Base-by-base conservation (phyloP, 345 rosid species). In the Punica granatum region DNA sequence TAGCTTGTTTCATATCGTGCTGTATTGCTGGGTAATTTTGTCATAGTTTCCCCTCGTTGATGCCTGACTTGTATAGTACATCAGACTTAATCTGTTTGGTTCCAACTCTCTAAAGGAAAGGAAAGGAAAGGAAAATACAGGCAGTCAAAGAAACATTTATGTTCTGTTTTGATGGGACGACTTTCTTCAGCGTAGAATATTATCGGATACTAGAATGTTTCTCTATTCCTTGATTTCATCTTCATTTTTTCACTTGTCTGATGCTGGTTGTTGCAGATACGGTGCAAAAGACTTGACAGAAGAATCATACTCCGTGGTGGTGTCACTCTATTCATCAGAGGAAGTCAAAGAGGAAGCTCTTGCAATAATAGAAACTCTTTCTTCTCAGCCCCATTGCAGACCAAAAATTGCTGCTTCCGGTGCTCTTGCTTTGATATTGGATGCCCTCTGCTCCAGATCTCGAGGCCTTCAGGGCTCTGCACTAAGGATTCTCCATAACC, bases 271-370 rank as follows among this genome's bases (percentile, higher is more conserved):
- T 58, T 80, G 84, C 89, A 86, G 93, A 75, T 71, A 41, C 43
- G 84, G 82, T 49, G 72, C 74, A 61, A 71, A 68, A 23, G 64
- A 36, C 69, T 72, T 92, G 62, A 69, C 64, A 34, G 87, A 83
- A 73, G 87, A 90, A 5, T 75, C 69, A 36, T 82, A 79, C 51
- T 46, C 72, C 71, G 74, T 86, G 33, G 58, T 92, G 65, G 77
- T 80, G 16, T 72, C 76, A 44, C 80, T 83, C 69, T 81, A 81
- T 62, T 82, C 89, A 4, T 3, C 61, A 1, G 61, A 10, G 3
- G 92, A 82, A 72, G 81, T 76, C 49, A 77, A 69, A 37, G 82
- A 73, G 75, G 87, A 85, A 75, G 78, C 81, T 64, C 73, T 92
- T 10, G 81, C 82, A 41, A 65, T 87, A 60, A 16, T 88, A 13